Evolutionary conservation across 177 flowering plant species (phyloP).

Genomic region (Vitis hybrid): DNA sequence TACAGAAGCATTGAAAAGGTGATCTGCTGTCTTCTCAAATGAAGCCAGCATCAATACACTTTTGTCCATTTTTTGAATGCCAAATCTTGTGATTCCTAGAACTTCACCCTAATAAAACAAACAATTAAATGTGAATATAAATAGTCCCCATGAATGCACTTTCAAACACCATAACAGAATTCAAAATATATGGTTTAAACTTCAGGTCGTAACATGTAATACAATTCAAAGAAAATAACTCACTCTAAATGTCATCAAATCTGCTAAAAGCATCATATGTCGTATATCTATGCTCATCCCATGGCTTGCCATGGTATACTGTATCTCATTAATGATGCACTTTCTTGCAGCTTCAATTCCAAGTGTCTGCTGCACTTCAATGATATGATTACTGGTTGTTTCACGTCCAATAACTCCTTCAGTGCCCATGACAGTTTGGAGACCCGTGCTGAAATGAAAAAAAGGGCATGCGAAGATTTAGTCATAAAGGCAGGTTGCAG

Average conservation of each 20-base stretch:
- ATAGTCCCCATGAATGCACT: neutral
- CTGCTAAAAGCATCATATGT: slow-evolving; percentile 98
- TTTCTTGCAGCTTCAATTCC: slow-evolving; percentile 96
- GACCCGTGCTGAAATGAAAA: slow-evolving; percentile 52
- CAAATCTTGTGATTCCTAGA: slow-evolving; percentile 81
- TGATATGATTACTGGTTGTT: slow-evolving; percentile 70
- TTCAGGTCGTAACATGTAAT: neutral
- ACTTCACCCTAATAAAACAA: slow-evolving; percentile 75
- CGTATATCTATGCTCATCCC: slow-evolving; percentile 90
- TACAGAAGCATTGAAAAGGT: slow-evolving; percentile 77
- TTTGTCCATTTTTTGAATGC: slow-evolving; percentile 86
- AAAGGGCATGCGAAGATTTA: neutral
- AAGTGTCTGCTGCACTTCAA: slow-evolving; percentile 63
- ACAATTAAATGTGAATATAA: neutral
- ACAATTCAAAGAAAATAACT: slow-evolving; percentile 9
- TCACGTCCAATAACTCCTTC: slow-evolving; percentile 71
- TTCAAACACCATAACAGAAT: neutral
- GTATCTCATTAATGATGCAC: slow-evolving; percentile 72
- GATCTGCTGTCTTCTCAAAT: slow-evolving; percentile 88
- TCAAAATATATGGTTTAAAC: neutral
- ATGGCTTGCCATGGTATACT: slow-evolving; percentile 62
- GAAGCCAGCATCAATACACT: slow-evolving; percentile 94
- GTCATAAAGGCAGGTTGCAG: neutral
- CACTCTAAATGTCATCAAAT: slow-evolving; percentile 87
- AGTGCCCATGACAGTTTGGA: slow-evolving; percentile 72